phyloP scores from a whole-genome alignment of 257 asterid genomes.

The Thymus mandschuricus region DNA sequence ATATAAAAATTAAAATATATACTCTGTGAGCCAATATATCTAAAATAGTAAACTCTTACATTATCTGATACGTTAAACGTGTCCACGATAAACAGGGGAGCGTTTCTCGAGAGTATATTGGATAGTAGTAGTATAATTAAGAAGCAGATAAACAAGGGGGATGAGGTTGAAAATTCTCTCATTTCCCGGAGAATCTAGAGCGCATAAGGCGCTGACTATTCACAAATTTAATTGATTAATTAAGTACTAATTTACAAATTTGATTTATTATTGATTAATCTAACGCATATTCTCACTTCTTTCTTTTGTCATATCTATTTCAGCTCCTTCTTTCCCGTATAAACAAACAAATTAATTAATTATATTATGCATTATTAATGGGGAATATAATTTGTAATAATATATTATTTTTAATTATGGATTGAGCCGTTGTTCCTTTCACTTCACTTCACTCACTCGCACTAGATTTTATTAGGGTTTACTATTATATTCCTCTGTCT shows the following conservation, averaged over 20 bases:
- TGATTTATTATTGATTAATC: background rate
- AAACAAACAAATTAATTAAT: constrained; percentile 25
- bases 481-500: too few species aligned
- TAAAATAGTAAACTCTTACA: too few species aligned
- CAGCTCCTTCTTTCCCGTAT: constrained; percentile 28
- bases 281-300: background rate
- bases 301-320: background rate
- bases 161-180: constrained; percentile 45
- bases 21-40: too few species aligned
- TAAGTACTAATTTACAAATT: too few species aligned
- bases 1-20: too few species aligned
- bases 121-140: background rate
- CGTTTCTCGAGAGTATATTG: too few species aligned
- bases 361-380: background rate
- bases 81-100: too few species aligned
- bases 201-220: constrained; percentile 88
- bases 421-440: too few species aligned
- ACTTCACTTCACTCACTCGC: too few species aligned
- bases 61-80: too few species aligned
- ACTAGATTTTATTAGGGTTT: too few species aligned
- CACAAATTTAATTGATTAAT: background rate
- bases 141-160: constrained; percentile 34
- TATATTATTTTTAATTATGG: too few species aligned
- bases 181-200: constrained; percentile 87
- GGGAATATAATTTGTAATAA: constrained; percentile 30